Percentiles rank a stretch among this genome's conserved stretches.
phyloP scores from a whole-genome alignment of 2,329 filamentous ascomycete species.

The Rhynchosporium agropyri region DNA sequence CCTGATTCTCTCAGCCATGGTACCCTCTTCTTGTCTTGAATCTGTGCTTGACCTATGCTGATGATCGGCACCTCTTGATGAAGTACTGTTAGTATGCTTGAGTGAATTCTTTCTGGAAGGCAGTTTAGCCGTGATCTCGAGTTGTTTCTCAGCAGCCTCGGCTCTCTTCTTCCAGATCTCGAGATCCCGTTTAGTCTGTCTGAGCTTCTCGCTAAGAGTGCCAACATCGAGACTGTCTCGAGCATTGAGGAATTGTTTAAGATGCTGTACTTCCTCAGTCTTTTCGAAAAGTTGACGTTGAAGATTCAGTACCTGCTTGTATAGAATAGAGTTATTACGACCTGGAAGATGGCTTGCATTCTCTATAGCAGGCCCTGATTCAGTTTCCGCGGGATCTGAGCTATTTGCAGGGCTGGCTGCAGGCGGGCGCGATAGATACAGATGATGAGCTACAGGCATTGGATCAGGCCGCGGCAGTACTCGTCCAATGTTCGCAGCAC shows the following conservation, averaged over 20 bases:
- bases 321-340: constrained; percentile 44
- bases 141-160: constrained; percentile 56
- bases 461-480: constrained; percentile 19
- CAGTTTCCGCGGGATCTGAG: neutral
- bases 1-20: constrained; percentile 14
- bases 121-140: constrained; percentile 44
- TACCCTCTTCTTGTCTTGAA: constrained; percentile 17
- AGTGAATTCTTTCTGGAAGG: constrained; percentile 22
- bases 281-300: constrained; percentile 51
- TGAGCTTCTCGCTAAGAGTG: constrained; percentile 53
- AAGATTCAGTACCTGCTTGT: constrained; percentile 53
- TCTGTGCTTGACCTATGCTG: constrained; percentile 19
- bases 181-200: constrained; percentile 48
- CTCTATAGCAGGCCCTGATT: constrained; percentile 13
- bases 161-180: constrained; percentile 58
- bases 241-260: constrained; percentile 51
- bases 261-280: constrained; percentile 50
- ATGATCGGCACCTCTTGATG: constrained; percentile 6
- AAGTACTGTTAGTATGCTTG: constrained; percentile 7
- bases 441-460: constrained; percentile 23
- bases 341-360: constrained; percentile 15
- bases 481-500: constrained; percentile 14
- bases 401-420: neutral
- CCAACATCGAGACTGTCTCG: constrained; percentile 49
- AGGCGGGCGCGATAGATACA: constrained; percentile 19